Evolutionary conservation across 2,329 filamentous ascomycete species (phyloP), one percentile per base, ranked within the genome.

Genomic region (Neurospora sp.): DNA sequence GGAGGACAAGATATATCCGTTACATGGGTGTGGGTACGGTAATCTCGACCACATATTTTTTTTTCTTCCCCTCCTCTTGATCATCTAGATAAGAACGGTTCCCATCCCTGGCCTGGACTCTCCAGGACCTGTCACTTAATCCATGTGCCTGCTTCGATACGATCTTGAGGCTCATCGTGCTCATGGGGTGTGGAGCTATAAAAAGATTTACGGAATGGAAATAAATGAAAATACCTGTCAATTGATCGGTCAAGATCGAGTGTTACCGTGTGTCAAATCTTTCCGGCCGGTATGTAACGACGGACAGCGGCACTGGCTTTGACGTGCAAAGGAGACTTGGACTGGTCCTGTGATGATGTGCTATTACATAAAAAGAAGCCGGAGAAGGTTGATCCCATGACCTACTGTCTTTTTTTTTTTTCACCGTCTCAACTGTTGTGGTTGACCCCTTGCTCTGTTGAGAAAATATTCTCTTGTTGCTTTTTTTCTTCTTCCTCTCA

Each of bases 291-390:
- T 28, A 28, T 28, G 28, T 28, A 28, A 28, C 28, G 28, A 28
- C 28, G 28, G 28, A 28, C 28, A 28, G 28, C 28, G 28, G 28
- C 28, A 28, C 28, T 28, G 3, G 28, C 28, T 28, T 28, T 28
- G 28, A 28, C 28, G 28, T 28, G 28, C 28, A 28, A 28, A 3
- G 28, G 4, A 28, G 28, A 28, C 28, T 28, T 28, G 28, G 67
- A 8, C 41, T 19, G 68, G 68, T 69, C 70, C n/a, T 66, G 66
- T 70, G 68, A 68, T 69, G 39, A 62, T 39, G 66, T 36, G 36
- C 17, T 66, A 71, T 71, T 71, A 71, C 70, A 66, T 71, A 71
- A 71, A 71, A 70, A 41, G 12, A 62, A 57, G 52, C 15, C 28
- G 12, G 15, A 36, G 46, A n/a, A 36, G 28, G 52, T 36, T 4